A percentile compares a stretch with the other conserved stretches of the same genome.
Evolutionary conservation across 192 early-diverging fungal genomes (phyloP).

Genomic region (Pilaira anomala): DNA sequence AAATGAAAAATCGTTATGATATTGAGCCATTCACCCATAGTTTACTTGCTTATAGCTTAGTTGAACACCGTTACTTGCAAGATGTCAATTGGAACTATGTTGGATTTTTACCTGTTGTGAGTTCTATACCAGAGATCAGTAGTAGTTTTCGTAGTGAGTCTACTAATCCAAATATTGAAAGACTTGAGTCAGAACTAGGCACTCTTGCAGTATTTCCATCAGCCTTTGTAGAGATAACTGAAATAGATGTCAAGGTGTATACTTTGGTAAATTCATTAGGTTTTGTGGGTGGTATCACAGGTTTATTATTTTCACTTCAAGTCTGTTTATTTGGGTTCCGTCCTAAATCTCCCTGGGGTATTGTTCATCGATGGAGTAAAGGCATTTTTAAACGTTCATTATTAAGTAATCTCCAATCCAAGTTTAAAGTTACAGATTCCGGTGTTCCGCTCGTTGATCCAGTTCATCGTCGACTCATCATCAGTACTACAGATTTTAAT

Average conservation of each 20-base stretch:
- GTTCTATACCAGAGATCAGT: constrained; percentile 22
- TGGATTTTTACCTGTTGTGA: constrained; percentile 32
- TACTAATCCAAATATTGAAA: constrained; percentile 25
- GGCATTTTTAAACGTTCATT: constrained; percentile 33
- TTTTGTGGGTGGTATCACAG: constrained; percentile 34
- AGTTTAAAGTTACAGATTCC: constrained; percentile 33
- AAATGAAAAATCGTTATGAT: constrained; percentile 22
- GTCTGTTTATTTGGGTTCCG: constrained; percentile 33
- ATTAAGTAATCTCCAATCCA: constrained; percentile 27
- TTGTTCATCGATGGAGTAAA: constrained; percentile 34
- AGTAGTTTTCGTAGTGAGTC: constrained; percentile 30
- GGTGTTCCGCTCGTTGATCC: constrained; percentile 37
- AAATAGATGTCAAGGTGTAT: constrained; percentile 34
- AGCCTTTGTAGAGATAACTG: constrained; percentile 2
- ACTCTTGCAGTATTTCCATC: constrained; percentile 15
- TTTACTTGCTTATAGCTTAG: constrained; percentile 21
- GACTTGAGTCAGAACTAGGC: constrained; percentile 26
- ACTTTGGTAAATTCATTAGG: constrained; percentile 33
- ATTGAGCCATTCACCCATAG: constrained; percentile 30
- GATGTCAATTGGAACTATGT: constrained; percentile 34
- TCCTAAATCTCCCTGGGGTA: constrained; percentile 34
- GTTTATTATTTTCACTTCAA: constrained; percentile 25
- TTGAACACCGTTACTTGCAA: constrained; percentile 30
- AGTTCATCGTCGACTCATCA: constrained; percentile 34
- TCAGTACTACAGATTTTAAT: constrained; percentile 22